These are phyloP conservation scores for Pseudohalonectria lignicola DNA, from an alignment of 2,329 filamentous ascomycete species.

Conservation along the genomic window DNA sequence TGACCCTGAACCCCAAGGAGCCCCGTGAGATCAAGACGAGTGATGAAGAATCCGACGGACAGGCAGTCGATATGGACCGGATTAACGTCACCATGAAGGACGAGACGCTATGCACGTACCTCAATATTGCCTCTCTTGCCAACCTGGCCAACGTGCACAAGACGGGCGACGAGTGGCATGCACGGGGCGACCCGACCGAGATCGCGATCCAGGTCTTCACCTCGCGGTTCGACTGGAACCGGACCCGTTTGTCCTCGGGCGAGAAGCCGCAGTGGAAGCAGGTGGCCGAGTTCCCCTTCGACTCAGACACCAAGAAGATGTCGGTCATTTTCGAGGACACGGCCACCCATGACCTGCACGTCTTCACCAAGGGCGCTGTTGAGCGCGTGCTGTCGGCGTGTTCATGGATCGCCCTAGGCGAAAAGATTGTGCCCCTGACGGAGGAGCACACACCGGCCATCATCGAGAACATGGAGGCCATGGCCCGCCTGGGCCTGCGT, in stretches of 20 bases:
- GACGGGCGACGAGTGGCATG: conserved; percentile 37
- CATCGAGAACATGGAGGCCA: conserved; percentile 49
- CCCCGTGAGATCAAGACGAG: conserved; percentile 16
- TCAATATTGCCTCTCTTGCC: conserved; percentile 47
- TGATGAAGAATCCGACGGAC: not conserved
- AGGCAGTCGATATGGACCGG: not conserved
- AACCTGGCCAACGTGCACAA: conserved; percentile 47
- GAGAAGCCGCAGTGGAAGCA: conserved; percentile 29
- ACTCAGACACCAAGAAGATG: conserved; percentile 57
- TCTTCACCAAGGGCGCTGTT: conserved; percentile 46
- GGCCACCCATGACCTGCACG: conserved; percentile 10
- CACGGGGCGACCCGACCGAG: conserved; percentile 52
- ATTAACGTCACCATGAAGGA: not conserved
- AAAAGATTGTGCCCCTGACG: conserved; percentile 26
- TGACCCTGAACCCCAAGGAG: conserved; percentile 3
- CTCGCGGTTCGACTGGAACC: conserved; percentile 47
- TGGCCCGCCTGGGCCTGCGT: conserved; percentile 45
- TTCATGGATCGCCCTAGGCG: conserved; percentile 18
- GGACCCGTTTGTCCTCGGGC: conserved; percentile 32
- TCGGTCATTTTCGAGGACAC: conserved; percentile 42
- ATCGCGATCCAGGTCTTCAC: conserved; percentile 60
- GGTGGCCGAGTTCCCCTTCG: conserved; percentile 52
- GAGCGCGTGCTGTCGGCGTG: conserved; percentile 49
- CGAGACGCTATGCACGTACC: not conserved
- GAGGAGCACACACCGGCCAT: conserved; percentile 39